A percentile compares a stretch with the other conserved stretches of the same genome.
phyloP scores from a whole-genome alignment of 768 basidiomycete genomes.

The Mycena leptocephala region DNA sequence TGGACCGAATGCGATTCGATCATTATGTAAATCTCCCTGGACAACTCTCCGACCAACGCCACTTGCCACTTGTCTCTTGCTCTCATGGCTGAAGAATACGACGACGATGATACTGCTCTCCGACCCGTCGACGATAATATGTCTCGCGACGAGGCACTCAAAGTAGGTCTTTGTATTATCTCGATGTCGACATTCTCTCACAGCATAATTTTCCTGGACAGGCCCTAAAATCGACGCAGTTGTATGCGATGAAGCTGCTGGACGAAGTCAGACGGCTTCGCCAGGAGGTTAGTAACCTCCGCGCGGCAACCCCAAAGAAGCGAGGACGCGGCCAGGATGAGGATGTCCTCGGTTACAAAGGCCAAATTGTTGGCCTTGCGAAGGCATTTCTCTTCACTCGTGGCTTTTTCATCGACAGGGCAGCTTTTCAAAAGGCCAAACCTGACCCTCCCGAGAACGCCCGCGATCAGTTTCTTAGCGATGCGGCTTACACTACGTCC shows the following conservation, averaged over 20 bases:
- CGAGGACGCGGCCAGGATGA: not conserved
- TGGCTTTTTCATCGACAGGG: not conserved
- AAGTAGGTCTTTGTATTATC: too few species aligned
- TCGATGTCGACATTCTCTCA: too few species aligned
- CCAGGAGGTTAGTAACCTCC: not conserved
- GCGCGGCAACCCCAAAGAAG: not conserved
- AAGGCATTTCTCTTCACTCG: not conserved
- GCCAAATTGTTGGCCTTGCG: not conserved
- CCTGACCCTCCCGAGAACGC: not conserved
- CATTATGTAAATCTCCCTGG: too few species aligned
- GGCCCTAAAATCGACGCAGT: not conserved
- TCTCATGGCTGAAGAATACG: too few species aligned
- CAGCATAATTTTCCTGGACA: not conserved
- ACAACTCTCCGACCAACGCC: too few species aligned
- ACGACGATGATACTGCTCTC: too few species aligned
- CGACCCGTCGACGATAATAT: too few species aligned
- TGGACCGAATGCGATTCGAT: too few species aligned
- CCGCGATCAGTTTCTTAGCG: not conserved
- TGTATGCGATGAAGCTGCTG: not conserved
- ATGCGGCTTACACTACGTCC: not conserved
- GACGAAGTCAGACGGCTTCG: not conserved
- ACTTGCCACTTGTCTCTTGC: too few species aligned
- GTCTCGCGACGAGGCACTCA: too few species aligned
- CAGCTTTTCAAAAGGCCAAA: not conserved
- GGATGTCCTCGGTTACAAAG: not conserved